Evolutionary conservation across 2,329 filamentous ascomycete species (phyloP), one percentile per base, ranked within the genome.

Genomic region (Aspergillus hiratsukae): DNA sequence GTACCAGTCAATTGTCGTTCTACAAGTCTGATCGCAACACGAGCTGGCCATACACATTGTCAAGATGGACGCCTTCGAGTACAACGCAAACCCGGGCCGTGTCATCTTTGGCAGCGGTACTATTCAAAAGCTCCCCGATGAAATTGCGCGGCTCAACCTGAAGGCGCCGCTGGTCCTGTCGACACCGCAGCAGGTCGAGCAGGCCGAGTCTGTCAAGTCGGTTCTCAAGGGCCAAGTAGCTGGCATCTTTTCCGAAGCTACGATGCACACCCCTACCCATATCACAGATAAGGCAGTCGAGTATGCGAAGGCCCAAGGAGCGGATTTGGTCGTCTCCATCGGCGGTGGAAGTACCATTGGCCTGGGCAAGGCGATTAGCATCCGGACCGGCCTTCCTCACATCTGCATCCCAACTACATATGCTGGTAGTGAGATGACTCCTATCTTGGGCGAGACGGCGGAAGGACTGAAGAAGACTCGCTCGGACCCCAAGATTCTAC

Each of bases 311-410:
- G 68, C 72, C 0, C 68, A 75, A 17, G 70, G 69, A 3, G 81
- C 81, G 4, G 84, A 87, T 66, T 78, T 76, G 27, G 70, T 87
- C 41, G 74, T 87, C 48, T 85, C 82, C 43, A 81, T 87, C 58
- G 85, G 85, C 4, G 84, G 84, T 51, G 83, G 83, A 28, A 85
- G 82, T 53, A 85, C 84, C 0, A 83, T 83, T 52, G 84, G 85
- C 0, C 71, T 87, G n/a, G 82, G 83, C 4, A 85, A 85, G 62
- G 82, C 82, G 1, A 78, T 85, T 58, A 78, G 77, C 49, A 71
- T 80, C 49, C 76, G 80, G 45, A 83, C 81, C 35, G 76, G 76
- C 0, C 72, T 85, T 35, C 81, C 80, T 21, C 82, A 85, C 64
- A 78, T 85, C 46, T 84, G 81, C 62, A 80, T 86, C 50, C 82